Conservation (phyloP, 306 rosid genomes). For the Rosa chinensis region DNA sequence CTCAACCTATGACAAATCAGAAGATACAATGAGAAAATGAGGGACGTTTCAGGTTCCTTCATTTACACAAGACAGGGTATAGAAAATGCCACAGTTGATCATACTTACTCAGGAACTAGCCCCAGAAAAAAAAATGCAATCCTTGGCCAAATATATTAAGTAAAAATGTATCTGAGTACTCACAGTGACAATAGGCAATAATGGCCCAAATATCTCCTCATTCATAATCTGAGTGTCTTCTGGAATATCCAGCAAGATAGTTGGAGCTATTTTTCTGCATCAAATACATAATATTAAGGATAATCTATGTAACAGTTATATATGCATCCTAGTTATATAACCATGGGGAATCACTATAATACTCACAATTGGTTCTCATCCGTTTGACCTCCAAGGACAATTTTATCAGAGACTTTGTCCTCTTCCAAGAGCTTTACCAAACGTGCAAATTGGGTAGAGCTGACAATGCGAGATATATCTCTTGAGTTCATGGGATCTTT, state of each 20-base stretch:
- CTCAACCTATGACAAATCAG: conserved; percentile 51
- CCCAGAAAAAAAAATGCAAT: background rate
- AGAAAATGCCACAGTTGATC: background rate
- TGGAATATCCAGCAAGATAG: conserved; percentile 69
- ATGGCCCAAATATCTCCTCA: conserved; percentile 85
- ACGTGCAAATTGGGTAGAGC: conserved; percentile 56
- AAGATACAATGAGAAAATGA: background rate
- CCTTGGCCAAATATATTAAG: background rate
- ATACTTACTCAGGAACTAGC: background rate
- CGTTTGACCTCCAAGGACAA: conserved; percentile 76
- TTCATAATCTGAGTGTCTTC: conserved; percentile 64
- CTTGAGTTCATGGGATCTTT: conserved; percentile 51
- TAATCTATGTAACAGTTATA: background rate
- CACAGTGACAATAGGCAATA: conserved; percentile 71
- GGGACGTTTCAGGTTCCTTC: background rate
- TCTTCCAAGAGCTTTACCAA: conserved; percentile 61
- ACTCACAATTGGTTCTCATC: conserved; percentile 65
- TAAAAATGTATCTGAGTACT: conserved; percentile 22
- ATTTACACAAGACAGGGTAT: background rate
- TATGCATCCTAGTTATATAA: background rate
- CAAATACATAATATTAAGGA: background rate
- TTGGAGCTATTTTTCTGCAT: conserved; percentile 79
- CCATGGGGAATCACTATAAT: background rate
- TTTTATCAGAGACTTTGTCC: conserved; percentile 58
- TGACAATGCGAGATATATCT: conserved; percentile 73